A percentile compares a stretch with the other conserved stretches of the same genome.
phyloP scores from a whole-genome alignment of 805 yeast genomes.

The Candida sphagnicola region DNA sequence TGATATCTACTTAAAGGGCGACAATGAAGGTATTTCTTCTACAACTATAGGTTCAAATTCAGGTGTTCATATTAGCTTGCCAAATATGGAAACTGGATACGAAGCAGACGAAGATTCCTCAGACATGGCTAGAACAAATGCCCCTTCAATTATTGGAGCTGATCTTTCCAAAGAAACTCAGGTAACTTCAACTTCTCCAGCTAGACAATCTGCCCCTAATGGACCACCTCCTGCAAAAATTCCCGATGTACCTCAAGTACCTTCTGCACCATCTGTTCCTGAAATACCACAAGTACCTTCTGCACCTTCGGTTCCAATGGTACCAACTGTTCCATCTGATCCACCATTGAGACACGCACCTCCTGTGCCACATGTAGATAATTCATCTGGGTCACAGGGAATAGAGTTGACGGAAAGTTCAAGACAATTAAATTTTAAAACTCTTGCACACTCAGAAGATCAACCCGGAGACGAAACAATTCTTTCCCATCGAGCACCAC shows the following conservation, averaged over 20 bases:
- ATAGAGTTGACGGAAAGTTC: no score
- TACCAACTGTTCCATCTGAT: constrained; percentile 1
- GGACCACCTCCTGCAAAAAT: not conserved
- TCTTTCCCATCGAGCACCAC: constrained; percentile 14
- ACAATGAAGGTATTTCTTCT: not conserved
- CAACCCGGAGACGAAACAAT: not conserved
- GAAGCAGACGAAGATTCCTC: constrained; percentile 62
- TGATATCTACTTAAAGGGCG: no score
- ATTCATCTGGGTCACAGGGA: no score
- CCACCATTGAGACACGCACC: no score
- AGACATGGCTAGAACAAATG: constrained; percentile 16
- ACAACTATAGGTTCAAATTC: not conserved
- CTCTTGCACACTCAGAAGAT: no score
- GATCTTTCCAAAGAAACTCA: not conserved
- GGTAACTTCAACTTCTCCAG: not conserved
- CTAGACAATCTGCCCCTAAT: no score
- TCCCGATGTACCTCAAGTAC: constrained; percentile 11
- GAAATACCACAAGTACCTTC: constrained; percentile 7
- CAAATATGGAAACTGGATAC: constrained; percentile 48
- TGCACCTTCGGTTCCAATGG: constrained; percentile 2
- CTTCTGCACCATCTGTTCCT: constrained; percentile 7
- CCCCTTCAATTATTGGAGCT: not conserved
- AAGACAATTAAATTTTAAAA: no score
- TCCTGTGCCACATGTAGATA: not conserved
- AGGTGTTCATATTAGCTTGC: constrained; percentile 11